phyloP scores from a whole-genome alignment of 106 monocot species.

The Acorus gramineus region DNA sequence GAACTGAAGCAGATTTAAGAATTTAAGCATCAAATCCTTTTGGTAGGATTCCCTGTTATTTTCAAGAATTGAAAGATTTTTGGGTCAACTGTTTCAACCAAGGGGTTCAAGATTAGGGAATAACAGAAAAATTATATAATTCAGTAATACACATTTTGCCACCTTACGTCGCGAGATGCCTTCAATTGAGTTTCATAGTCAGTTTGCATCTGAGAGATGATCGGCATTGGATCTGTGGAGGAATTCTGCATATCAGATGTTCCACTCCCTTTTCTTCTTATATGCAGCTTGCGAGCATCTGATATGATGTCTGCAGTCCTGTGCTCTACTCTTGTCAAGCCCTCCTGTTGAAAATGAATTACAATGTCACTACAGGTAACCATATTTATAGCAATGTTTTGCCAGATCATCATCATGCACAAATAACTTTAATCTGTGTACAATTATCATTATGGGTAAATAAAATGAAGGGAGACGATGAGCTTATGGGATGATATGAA shows the following conservation, averaged over 20 bases:
- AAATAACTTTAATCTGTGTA: too few species aligned
- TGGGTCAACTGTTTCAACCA: too few species aligned
- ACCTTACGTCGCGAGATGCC: constrained; percentile 5
- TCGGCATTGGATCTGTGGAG: constrained; percentile 8
- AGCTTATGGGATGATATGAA: too few species aligned
- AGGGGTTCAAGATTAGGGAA: background rate
- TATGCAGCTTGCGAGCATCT: constrained; percentile 59
- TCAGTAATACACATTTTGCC: constrained; percentile 16
- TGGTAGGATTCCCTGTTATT: too few species aligned
- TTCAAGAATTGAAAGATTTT: too few species aligned
- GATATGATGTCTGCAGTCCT: constrained; percentile 47
- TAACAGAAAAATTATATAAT: background rate
- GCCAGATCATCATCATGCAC: too few species aligned
- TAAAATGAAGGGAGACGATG: too few species aligned
- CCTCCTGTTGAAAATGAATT: constrained; percentile 42
- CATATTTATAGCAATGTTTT: too few species aligned
- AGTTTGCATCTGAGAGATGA: background rate
- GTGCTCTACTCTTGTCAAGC: constrained; percentile 64
- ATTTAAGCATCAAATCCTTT: too few species aligned
- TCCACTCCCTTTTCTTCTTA: constrained; percentile 50
- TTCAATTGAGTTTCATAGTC: constrained; percentile 2
- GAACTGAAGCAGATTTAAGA: too few species aligned
- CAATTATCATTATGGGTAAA: too few species aligned
- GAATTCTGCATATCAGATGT: constrained; percentile 11
- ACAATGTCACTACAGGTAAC: too few species aligned